phyloP scores from a whole-genome alignment of 208 protist genomes.

The Wallacemonas collosoma region DNA sequence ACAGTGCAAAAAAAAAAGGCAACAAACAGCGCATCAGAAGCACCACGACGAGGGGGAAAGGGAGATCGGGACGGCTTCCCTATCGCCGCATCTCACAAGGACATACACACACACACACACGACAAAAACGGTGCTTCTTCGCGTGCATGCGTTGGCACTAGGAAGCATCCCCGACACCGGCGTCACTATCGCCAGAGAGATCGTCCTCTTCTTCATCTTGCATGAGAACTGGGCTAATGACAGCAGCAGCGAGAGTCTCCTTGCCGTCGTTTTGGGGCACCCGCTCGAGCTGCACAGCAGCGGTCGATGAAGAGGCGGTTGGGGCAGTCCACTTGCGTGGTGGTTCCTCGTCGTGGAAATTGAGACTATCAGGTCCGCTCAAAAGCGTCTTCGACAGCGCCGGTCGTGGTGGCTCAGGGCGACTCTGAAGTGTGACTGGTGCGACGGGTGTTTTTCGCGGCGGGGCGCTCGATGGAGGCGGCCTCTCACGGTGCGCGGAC shows the following conservation, averaged over 20 bases:
- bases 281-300: conserved; percentile 51
- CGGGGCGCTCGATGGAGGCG: conserved; percentile 9
- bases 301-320: conserved; percentile 32
- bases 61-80: no score
- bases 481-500: neutral
- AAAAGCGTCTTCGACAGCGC: conserved; percentile 18
- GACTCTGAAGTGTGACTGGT: neutral
- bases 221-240: conserved; percentile 73
- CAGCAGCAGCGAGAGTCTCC: conserved; percentile 38
- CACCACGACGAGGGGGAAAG: no score
- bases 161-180: neutral
- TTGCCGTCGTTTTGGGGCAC: conserved; percentile 80
- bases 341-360: neutral
- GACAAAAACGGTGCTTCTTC: no score
- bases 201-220: conserved; percentile 51
- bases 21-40: no score
- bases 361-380: conserved; percentile 4
- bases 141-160: no score
- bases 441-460: conserved; percentile 25
- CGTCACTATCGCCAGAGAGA: neutral
- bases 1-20: no score
- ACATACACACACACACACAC: neutral
- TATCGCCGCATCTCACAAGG: no score
- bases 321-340: conserved; percentile 38
- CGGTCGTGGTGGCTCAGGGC: conserved; percentile 22